These are phyloP conservation scores for Penicillium mononematosum DNA, from an alignment of 495 filamentous ascomycete species.

Conservation along the genomic window DNA sequence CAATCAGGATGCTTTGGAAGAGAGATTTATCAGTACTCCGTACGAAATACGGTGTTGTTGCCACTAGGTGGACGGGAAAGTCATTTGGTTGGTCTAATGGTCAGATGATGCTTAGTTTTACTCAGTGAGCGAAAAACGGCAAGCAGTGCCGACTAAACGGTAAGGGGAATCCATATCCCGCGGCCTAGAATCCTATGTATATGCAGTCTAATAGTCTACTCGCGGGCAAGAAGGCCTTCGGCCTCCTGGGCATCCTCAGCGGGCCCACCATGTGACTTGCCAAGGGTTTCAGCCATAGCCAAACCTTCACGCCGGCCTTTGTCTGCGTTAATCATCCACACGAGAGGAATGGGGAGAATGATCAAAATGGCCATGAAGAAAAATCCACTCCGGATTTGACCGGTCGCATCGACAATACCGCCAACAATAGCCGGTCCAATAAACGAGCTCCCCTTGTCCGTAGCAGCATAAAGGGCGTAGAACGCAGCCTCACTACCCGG, in stretches of 20 bases:
- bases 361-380: slow-evolving; percentile 82
- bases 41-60: too few relatives aligned
- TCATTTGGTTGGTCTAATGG: too few relatives aligned
- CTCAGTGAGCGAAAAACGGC: too few relatives aligned
- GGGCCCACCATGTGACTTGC: slow-evolving; percentile 24
- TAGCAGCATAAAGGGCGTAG: slow-evolving; percentile 90
- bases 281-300: slow-evolving; percentile 61
- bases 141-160: too few relatives aligned
- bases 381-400: slow-evolving; percentile 82
- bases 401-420: slow-evolving; percentile 73
- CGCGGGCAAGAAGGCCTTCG: slow-evolving; percentile 32
- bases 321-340: slow-evolving; percentile 78
- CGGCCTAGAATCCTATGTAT: too few relatives aligned
- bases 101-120: too few relatives aligned
- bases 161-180: too few relatives aligned
- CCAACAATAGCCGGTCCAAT: slow-evolving; percentile 90
- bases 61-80: too few relatives aligned
- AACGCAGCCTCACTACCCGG: slow-evolving; percentile 91
- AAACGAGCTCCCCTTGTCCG: slow-evolving; percentile 86
- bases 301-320: slow-evolving; percentile 69
- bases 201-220: slow-evolving; percentile 5
- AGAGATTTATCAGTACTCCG: too few relatives aligned
- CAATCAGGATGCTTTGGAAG: too few relatives aligned
- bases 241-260: slow-evolving; percentile 28
- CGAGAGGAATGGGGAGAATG: slow-evolving; percentile 70